phyloP scores from a whole-genome alignment of 345 rosid species.

The Hibiscus trionum region DNA sequence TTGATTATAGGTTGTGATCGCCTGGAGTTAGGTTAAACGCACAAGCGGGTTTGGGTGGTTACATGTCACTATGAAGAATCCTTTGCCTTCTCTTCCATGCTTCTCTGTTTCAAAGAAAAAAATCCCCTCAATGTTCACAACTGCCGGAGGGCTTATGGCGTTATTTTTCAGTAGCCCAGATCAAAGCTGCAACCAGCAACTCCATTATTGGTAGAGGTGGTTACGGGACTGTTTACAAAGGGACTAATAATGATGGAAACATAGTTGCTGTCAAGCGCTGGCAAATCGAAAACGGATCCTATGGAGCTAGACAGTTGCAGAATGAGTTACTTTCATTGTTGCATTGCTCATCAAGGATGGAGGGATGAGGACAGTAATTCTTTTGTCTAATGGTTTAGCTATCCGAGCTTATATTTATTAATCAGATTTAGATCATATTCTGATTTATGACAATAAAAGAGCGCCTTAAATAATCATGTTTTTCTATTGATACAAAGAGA shows the following conservation, averaged over 20 bases:
- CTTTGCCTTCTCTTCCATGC: not conserved
- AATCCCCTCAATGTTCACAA: not conserved
- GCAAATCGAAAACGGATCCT: not conserved
- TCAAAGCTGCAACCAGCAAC: slow-evolving; percentile 1
- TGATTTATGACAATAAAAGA: not conserved
- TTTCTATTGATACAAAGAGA: not conserved
- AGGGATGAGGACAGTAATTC: too few relatives aligned
- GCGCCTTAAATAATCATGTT: not conserved
- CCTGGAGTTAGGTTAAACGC: too few relatives aligned
- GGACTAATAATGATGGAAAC: not conserved
- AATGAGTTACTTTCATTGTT: too few relatives aligned
- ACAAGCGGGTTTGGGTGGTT: too few relatives aligned
- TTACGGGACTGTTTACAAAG: not conserved
- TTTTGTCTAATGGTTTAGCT: too few relatives aligned
- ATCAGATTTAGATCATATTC: not conserved
- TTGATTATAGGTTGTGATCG: too few relatives aligned
- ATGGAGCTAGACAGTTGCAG: too few relatives aligned
- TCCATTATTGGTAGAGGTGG: not conserved
- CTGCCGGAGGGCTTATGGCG: not conserved
- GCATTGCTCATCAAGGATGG: too few relatives aligned
- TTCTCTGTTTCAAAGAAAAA: not conserved
- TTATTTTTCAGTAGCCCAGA: not conserved
- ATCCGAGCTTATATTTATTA: too few relatives aligned
- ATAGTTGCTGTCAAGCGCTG: not conserved
- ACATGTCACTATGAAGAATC: not conserved